Conservation (phyloP, 148 eudicot genomes). For the Salicornia ramosissima region DNA sequence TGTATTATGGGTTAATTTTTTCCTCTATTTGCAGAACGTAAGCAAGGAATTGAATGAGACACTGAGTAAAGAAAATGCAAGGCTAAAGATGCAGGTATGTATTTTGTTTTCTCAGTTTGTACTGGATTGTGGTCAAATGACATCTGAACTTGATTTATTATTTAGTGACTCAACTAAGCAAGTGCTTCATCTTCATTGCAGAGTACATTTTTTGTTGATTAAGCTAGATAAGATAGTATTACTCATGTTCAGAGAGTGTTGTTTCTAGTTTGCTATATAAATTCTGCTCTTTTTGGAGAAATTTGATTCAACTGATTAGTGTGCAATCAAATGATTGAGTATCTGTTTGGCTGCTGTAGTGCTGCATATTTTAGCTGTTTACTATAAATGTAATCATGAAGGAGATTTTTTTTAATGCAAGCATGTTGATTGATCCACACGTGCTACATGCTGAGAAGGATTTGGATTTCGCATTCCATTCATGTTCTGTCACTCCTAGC, state of each 20-base stretch:
- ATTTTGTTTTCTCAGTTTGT: constrained; percentile 6
- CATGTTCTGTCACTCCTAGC: not conserved
- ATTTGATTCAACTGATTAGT: not conserved
- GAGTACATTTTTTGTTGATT: not conserved
- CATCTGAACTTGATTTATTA: constrained; percentile 9
- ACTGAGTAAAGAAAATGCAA: constrained; percentile 44
- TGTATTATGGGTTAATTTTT: not conserved
- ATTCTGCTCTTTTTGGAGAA: not conserved
- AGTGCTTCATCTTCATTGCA: not conserved
- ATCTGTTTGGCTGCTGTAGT: not conserved
- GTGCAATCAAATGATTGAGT: not conserved
- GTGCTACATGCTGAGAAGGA: not conserved
- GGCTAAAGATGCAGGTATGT: constrained; percentile 62
- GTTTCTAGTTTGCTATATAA: not conserved
- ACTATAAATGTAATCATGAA: not conserved
- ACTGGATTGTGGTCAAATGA: not conserved
- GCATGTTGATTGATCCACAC: not conserved
- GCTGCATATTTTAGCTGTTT: not conserved
- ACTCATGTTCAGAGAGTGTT: not conserved
- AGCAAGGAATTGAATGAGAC: constrained; percentile 40
- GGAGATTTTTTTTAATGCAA: not conserved
- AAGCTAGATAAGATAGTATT: not conserved
- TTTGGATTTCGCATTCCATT: not conserved
- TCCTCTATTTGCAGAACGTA: constrained; percentile 41
- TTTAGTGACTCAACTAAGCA: not conserved